phyloP scores from a whole-genome alignment of 31 red algal species.

The Odonthalia washingtoniensis region DNA sequence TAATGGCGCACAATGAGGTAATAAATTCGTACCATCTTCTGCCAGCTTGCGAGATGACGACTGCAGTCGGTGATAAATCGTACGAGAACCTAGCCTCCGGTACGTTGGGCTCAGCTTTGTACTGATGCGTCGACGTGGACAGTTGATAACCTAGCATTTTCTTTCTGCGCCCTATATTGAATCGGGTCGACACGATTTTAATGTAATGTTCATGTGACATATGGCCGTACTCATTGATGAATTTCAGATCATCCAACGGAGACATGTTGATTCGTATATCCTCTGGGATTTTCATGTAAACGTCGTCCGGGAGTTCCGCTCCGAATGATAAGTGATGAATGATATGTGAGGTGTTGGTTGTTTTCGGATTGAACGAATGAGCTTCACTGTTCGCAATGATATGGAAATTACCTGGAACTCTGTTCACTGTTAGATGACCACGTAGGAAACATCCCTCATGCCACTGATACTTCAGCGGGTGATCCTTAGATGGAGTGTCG shows the following conservation, averaged over 20 bases:
- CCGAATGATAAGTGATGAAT: conserved; percentile 84
- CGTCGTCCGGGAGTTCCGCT: conserved; percentile 20
- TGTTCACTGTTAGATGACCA: conserved; percentile 73
- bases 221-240: conserved; percentile 67
- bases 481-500: conserved; percentile 65
- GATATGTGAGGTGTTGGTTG: conserved; percentile 86
- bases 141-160: conserved; percentile 84
- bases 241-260: conserved; percentile 62
- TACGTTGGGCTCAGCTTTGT: conserved; percentile 78
- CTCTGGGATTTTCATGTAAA: conserved; percentile 56
- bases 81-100: conserved; percentile 85
- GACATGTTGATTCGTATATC: conserved; percentile 61
- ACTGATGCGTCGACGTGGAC: conserved; percentile 80
- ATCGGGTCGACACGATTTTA: conserved; percentile 84
- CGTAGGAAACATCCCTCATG: conserved; percentile 80
- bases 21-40: conserved; percentile 94
- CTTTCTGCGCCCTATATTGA: conserved; percentile 51
- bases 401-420: conserved; percentile 86
- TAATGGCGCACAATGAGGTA: conserved; percentile 82
- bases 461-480: conserved; percentile 72
- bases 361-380: conserved; percentile 85
- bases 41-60: conserved; percentile 78
- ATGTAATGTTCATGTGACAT: conserved; percentile 87
- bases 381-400: conserved; percentile 79
- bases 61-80: conserved; percentile 86